Conservation (phyloP, 306 rosid genomes). For the Prunus padus region DNA sequence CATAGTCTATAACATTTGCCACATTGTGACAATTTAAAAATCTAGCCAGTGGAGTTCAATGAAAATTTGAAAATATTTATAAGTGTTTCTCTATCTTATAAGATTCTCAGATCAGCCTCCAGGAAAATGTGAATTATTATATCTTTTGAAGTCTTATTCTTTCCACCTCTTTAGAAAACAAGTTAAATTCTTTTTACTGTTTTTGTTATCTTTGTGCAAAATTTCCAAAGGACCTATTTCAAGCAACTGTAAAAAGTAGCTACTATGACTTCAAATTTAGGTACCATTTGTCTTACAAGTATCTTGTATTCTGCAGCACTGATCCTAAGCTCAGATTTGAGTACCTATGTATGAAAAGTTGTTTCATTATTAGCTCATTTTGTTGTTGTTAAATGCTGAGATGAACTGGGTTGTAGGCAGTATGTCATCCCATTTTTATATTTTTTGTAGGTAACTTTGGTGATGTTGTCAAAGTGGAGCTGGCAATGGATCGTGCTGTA, state of each 20-base stretch:
- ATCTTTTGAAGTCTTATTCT: not conserved
- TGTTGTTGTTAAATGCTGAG: not conserved
- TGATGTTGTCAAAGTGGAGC: constrained; percentile 85
- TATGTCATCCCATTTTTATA: constrained; percentile 2
- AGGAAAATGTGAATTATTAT: not conserved
- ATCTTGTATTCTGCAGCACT: not conserved
- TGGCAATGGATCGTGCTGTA: constrained; percentile 89
- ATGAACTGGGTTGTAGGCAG: not conserved
- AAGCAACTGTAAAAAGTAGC: not conserved
- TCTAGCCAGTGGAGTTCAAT: not conserved
- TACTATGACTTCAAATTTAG: not conserved
- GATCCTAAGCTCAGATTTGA: not conserved
- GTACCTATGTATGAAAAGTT: not conserved
- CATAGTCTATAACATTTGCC: not conserved
- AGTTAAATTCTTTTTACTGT: not conserved
- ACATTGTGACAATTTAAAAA: not conserved
- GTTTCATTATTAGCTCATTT: not conserved
- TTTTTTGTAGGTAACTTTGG: constrained; percentile 71
- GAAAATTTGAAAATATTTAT: not conserved
- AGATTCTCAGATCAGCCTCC: not conserved
- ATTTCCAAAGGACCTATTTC: not conserved
- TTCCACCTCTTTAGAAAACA: not conserved
- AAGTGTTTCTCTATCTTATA: not conserved
- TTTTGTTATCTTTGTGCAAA: not conserved
- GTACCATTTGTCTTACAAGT: not conserved